phyloP scores from a whole-genome alignment of 192 early-diverging fungal species.

The Umbelopsis vinacea region DNA sequence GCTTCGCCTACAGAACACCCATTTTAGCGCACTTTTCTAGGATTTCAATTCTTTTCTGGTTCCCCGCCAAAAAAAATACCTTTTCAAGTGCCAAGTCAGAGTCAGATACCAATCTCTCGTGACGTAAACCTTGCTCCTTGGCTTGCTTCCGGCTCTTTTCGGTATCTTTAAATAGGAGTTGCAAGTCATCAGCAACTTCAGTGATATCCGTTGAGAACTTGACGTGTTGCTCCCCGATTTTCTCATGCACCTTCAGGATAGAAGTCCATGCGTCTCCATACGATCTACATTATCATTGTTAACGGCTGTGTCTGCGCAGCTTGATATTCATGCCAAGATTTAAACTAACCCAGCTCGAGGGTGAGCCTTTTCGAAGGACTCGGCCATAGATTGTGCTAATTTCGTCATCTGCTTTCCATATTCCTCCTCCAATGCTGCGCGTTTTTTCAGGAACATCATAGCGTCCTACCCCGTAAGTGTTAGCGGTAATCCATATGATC shows the following conservation, averaged over 20 bases:
- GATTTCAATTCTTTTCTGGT: neutral
- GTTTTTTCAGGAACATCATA: conserved; percentile 81
- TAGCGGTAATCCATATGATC: neutral
- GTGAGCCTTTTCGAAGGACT: conserved; percentile 61
- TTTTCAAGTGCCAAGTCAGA: conserved; percentile 84
- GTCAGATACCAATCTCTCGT: conserved; percentile 78
- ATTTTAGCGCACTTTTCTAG: neutral
- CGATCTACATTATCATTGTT: conserved; percentile 48
- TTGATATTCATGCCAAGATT: neutral
- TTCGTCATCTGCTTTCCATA: conserved; percentile 85
- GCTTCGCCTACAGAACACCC: conserved; percentile 56
- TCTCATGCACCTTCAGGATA: conserved; percentile 82
- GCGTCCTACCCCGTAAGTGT: conserved; percentile 59
- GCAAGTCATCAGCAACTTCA: conserved; percentile 83
- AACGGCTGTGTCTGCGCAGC: neutral
- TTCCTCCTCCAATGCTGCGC: conserved; percentile 91
- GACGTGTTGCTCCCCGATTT: conserved; percentile 77
- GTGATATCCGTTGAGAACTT: conserved; percentile 72
- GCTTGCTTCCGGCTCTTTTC: conserved; percentile 82
- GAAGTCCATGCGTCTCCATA: conserved; percentile 80
- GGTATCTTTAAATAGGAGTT: conserved; percentile 72
- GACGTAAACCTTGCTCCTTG: conserved; percentile 78
- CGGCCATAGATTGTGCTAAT: conserved; percentile 67
- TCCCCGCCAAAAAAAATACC: conserved; percentile 50
- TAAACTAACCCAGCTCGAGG: conserved; percentile 59